Percentiles rank a stretch among this genome's conserved stretches.
Conservation (phyloP, 352 stramenopile species). For the Globisporangium megalacanthum region DNA sequence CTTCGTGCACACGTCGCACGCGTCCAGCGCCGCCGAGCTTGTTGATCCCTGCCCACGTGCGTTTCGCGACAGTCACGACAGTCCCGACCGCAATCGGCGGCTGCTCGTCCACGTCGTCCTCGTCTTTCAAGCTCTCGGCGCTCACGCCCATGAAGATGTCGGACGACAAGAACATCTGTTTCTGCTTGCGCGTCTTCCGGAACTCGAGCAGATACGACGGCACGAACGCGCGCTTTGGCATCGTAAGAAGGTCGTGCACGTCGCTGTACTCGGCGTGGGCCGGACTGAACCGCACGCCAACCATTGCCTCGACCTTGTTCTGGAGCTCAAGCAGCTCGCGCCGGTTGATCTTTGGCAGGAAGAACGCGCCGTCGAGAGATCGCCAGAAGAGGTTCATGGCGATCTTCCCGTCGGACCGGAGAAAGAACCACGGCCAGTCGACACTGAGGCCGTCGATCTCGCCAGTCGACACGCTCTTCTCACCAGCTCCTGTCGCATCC, state of each 20-base stretch:
- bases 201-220: constrained; percentile 45
- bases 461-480: background rate
- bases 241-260: constrained; percentile 31
- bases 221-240: constrained; percentile 38
- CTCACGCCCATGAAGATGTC: constrained; percentile 51
- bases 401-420: constrained; percentile 77
- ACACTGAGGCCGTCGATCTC: constrained; percentile 26
- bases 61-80: constrained; percentile 70
- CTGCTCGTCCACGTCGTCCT: constrained; percentile 39
- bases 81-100: constrained; percentile 43
- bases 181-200: constrained; percentile 41
- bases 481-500: background rate
- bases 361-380: constrained; percentile 65
- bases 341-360: constrained; percentile 41
- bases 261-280: constrained; percentile 29
- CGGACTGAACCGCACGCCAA: constrained; percentile 24
- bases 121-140: constrained; percentile 24
- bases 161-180: constrained; percentile 47
- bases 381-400: constrained; percentile 84
- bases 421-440: constrained; percentile 76
- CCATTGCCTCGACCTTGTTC: constrained; percentile 26
- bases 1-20: constrained; percentile 54
- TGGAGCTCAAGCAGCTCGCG: constrained; percentile 26
- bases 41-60: constrained; percentile 85
- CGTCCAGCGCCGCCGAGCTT: constrained; percentile 74